Conservation (phyloP, 768 basidiomycete species). For the Panaeolus papilionaceus region DNA sequence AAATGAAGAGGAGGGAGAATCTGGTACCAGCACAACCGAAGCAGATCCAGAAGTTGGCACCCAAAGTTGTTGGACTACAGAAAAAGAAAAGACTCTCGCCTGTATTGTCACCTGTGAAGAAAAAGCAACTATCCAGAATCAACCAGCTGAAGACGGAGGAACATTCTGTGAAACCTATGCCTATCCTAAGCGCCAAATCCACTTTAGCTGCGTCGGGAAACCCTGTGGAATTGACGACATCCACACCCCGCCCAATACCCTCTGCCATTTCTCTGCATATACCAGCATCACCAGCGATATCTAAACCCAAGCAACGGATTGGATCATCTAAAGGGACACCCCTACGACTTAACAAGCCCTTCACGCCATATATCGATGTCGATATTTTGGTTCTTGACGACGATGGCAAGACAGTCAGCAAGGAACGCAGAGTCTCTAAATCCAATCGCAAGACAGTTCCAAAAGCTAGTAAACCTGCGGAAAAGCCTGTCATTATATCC, state of each 20-base stretch:
- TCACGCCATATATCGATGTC: conserved; percentile 59
- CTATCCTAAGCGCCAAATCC: conserved; percentile 23
- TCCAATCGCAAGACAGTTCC: conserved; percentile 44
- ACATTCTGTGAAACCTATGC: conserved; percentile 15
- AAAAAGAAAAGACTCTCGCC: conserved; percentile 48
- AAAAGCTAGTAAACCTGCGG: conserved; percentile 17
- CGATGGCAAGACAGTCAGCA: conserved; percentile 58
- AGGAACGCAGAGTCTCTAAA: conserved; percentile 65
- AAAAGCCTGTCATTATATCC: conserved; percentile 13
- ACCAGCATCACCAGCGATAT: conserved; percentile 44
- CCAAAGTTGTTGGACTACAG: conserved; percentile 45
- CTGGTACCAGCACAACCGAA: conserved; percentile 37
- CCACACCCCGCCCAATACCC: conserved; percentile 40
- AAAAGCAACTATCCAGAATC: conserved; percentile 37
- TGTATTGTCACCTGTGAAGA: conserved; percentile 39
- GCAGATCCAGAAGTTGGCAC: conserved; percentile 31
- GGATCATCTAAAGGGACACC: conserved; percentile 33
- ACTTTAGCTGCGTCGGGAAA: conserved; percentile 19
- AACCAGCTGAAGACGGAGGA: conserved; percentile 39
- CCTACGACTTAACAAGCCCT: conserved; percentile 43
- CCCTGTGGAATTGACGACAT: conserved; percentile 22
- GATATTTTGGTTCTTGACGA: conserved; percentile 75
- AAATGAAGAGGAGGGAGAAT: conserved; percentile 57
- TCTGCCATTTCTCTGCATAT: conserved; percentile 38
- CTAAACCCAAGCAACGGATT: conserved; percentile 28